phyloP scores from a whole-genome alignment of 164 flowering plant genomes.

The Tetrastigma voinierianum region DNA sequence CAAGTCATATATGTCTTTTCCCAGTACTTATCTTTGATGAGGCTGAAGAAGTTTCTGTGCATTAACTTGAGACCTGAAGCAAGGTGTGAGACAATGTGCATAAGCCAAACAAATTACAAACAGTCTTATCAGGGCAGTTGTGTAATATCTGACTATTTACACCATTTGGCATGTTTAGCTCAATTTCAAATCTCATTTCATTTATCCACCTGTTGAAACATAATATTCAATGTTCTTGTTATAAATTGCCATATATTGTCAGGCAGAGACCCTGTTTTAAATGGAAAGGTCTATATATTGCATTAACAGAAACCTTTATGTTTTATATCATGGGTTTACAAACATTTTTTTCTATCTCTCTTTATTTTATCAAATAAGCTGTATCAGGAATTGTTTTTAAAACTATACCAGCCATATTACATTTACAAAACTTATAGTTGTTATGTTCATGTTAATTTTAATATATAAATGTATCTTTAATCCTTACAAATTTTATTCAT shows the following conservation, averaged over 20 bases:
- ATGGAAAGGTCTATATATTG: background rate
- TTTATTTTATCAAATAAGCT: too few relatives aligned
- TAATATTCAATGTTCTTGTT: constrained; percentile 89
- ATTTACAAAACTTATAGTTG: background rate
- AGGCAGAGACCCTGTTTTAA: constrained; percentile 74
- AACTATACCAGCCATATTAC: too few relatives aligned
- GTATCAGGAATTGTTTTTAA: too few relatives aligned
- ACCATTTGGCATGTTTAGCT: constrained; percentile 62
- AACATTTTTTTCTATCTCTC: background rate
- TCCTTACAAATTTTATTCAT: too few relatives aligned
- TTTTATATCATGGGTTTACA: too few relatives aligned
- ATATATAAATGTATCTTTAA: too few relatives aligned
- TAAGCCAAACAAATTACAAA: background rate
- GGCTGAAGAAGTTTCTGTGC: constrained; percentile 89
- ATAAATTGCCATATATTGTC: too few relatives aligned
- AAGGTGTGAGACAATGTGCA: constrained; percentile 11
- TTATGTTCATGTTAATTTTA: background rate
- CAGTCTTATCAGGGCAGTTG: constrained; percentile 3
- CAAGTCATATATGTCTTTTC: too few relatives aligned
- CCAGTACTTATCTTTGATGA: constrained; percentile 86
- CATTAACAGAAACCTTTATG: too few relatives aligned
- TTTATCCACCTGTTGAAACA: constrained; percentile 93
- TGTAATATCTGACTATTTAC: background rate
- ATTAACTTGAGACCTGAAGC: constrained; percentile 88
- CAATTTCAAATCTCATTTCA: constrained; percentile 92